Conservation (phyloP, 176 grass and related monocot species). For the Oryza officinalis region DNA sequence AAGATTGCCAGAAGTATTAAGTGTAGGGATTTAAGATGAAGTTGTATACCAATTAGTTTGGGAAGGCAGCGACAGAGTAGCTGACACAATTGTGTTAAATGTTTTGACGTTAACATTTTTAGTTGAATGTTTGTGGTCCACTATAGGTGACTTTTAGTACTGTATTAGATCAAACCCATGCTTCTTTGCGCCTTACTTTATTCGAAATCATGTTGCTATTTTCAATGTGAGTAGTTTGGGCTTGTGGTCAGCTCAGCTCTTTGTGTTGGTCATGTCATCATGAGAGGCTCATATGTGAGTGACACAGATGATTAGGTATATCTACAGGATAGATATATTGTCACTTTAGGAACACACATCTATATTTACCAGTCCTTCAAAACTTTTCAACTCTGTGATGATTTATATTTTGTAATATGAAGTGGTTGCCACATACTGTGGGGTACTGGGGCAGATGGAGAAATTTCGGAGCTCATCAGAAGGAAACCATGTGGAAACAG, state of each 20-base stretch:
- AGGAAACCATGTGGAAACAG: background rate
- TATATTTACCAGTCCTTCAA: background rate
- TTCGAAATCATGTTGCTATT: background rate
- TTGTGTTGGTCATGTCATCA: conserved; percentile 16
- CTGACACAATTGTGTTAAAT: background rate
- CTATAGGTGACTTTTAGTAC: background rate
- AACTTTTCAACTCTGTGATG: conserved; percentile 13
- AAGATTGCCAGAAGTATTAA: conserved; percentile 25
- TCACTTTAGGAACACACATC: background rate
- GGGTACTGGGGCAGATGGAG: background rate
- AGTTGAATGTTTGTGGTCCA: conserved; percentile 31
- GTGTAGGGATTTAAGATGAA: conserved; percentile 18
- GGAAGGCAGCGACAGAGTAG: conserved; percentile 2
- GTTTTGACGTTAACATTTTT: conserved; percentile 27
- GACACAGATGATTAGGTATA: conserved; percentile 3
- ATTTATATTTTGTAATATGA: background rate
- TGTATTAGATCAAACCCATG: conserved; percentile 24
- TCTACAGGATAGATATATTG: conserved; percentile 2
- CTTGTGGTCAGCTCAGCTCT: conserved; percentile 15
- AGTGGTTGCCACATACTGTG: background rate
- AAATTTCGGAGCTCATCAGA: background rate
- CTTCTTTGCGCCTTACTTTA: conserved; percentile 7
- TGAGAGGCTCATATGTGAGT: background rate
- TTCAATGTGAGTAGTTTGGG: background rate
- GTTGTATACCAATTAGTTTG: conserved; percentile 19